Conservation (phyloP, 768 basidiomycete genomes). For the Trametes cinnabarina region DNA sequence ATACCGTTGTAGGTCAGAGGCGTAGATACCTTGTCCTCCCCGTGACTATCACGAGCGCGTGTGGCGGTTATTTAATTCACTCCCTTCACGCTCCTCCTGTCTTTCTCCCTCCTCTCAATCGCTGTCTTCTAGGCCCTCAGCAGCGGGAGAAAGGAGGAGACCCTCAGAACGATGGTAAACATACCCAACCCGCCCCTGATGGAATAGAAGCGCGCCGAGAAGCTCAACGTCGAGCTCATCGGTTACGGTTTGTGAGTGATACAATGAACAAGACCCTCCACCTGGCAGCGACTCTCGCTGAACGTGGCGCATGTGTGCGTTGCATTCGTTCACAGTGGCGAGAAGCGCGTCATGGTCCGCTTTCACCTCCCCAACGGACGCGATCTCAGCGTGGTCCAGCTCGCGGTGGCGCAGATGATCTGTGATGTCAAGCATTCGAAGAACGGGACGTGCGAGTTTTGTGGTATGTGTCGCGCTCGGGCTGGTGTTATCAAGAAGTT, state of each 20-base stretch:
- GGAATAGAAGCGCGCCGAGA: conserved; percentile 10
- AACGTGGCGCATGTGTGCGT: too few relatives aligned
- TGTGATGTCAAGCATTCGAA: conserved; percentile 13
- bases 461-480: too few relatives aligned
- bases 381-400: background rate
- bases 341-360: conserved; percentile 11
- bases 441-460: conserved; percentile 14
- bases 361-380: conserved; percentile 11
- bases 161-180: background rate
- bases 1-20: too few relatives aligned
- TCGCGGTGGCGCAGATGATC: background rate
- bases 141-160: background rate
- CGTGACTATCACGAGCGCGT: too few relatives aligned
- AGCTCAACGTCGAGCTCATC: conserved; percentile 13
- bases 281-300: too few relatives aligned
- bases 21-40: too few relatives aligned
- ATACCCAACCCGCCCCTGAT: background rate
- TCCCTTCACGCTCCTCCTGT: too few relatives aligned
- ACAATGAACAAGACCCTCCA: background rate
- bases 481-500: too few relatives aligned
- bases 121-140: background rate
- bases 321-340: background rate
- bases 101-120: background rate
- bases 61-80: too few relatives aligned
- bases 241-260: conserved; percentile 9